Evolutionary conservation across 1,284 basidiomycete species (phyloP).

Genomic region (Fomitiporia mediterranea): DNA sequence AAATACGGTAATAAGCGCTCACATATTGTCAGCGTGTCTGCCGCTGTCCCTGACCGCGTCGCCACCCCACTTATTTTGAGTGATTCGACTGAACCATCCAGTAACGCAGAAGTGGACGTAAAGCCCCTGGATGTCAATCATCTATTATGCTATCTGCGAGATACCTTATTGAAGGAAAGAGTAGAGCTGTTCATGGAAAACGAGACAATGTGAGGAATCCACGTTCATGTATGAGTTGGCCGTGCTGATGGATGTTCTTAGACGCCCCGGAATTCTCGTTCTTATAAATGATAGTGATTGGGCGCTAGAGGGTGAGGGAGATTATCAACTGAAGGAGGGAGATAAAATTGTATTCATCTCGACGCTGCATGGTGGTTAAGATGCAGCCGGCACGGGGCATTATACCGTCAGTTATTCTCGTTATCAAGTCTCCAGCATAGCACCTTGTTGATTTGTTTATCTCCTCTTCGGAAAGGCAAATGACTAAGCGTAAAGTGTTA

Average conservation of each 20-base stretch:
- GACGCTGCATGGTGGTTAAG: slow-evolving; percentile 85
- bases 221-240: not conserved
- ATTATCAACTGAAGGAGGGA: slow-evolving; percentile 72
- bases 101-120: slow-evolving; percentile 26
- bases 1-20: slow-evolving; percentile 61
- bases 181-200: slow-evolving; percentile 89
- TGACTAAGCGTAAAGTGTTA: too few relatives aligned
- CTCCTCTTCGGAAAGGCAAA: too few relatives aligned
- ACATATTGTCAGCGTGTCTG: slow-evolving; percentile 60
- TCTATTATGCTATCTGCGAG: slow-evolving; percentile 77
- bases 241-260: slow-evolving; percentile 31
- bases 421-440: too few relatives aligned
- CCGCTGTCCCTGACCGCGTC: slow-evolving; percentile 30
- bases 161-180: slow-evolving; percentile 78
- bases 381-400: too few relatives aligned
- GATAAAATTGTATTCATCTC: slow-evolving; percentile 97
- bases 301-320: slow-evolving; percentile 95
- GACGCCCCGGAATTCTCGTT: slow-evolving; percentile 93
- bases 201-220: slow-evolving; percentile 75
- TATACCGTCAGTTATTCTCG: too few relatives aligned
- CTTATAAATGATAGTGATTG: slow-evolving; percentile 96
- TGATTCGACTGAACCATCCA: slow-evolving; percentile 22
- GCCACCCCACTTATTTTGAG: slow-evolving; percentile 12
- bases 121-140: slow-evolving; percentile 66
- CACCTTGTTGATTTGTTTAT: too few relatives aligned